A percentile compares a stretch with the other conserved stretches of the same genome.
Conservation (phyloP, 1,139 yeast species). For the Kodamaea plutei region DNA sequence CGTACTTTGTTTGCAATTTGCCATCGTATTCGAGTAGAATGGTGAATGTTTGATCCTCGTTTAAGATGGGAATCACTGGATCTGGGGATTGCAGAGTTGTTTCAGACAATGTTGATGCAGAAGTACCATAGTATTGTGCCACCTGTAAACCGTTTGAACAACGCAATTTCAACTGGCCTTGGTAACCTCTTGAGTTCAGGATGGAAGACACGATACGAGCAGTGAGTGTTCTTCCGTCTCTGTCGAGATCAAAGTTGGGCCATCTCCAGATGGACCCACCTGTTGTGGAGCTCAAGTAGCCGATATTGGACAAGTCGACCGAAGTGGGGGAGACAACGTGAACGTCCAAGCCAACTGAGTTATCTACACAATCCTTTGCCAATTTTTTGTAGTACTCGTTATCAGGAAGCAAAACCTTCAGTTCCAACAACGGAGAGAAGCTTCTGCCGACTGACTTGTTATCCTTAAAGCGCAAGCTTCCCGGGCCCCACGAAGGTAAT, state of each 20-base stretch:
- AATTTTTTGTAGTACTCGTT: constrained; percentile 60
- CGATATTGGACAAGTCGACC: constrained; percentile 73
- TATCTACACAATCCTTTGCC: constrained; percentile 52
- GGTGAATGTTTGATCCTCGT: constrained; percentile 63
- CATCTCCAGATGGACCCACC: constrained; percentile 72
- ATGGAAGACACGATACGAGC: constrained; percentile 55
- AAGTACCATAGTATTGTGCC: constrained; percentile 64
- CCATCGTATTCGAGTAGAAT: constrained; percentile 77
- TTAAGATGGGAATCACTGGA: constrained; percentile 67
- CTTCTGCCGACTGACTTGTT: constrained; percentile 33
- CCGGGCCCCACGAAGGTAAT: constrained; percentile 83
- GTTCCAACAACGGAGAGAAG: constrained; percentile 52
- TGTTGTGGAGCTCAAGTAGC: constrained; percentile 60
- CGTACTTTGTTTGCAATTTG: constrained; percentile 63
- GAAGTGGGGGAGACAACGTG: constrained; percentile 63
- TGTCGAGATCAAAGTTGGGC: constrained; percentile 60
- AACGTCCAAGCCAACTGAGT: constrained; percentile 73
- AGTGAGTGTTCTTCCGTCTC: constrained; percentile 67
- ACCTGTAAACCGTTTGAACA: constrained; percentile 89
- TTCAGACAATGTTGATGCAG: constrained; percentile 24
- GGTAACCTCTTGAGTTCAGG: constrained; percentile 57
- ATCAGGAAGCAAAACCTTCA: constrained; percentile 51
- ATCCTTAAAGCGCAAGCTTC: constrained; percentile 59
- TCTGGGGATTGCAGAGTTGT: constrained; percentile 29
- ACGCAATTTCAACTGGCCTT: constrained; percentile 79